Conservation (phyloP, 306 rosid genomes). For the Astragalus membranaceus region DNA sequence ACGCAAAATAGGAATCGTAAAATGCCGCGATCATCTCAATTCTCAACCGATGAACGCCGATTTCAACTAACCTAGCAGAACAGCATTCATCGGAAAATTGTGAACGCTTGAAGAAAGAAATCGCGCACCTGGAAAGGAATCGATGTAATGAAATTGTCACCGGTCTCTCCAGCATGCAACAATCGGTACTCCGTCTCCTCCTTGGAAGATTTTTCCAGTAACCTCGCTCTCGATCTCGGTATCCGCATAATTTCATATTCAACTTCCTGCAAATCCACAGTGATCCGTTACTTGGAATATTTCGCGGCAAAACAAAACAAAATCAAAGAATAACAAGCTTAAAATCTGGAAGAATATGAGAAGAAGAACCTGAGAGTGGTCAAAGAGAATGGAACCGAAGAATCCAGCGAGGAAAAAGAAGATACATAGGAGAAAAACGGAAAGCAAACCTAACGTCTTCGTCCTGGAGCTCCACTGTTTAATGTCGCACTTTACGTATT, state of each 20-base stretch:
- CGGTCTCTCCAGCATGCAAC: conserved; percentile 57
- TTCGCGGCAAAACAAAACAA: not conserved
- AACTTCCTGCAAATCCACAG: conserved; percentile 35
- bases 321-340: not conserved
- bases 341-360: not conserved
- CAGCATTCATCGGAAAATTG: not conserved
- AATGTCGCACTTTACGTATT: no score
- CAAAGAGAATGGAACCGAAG: conserved; percentile 42
- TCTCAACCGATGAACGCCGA: conserved; percentile 1
- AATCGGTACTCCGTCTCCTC: conserved; percentile 23
- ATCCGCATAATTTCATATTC: conserved; percentile 18
- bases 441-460: conserved; percentile 39
- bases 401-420: conserved; percentile 77
- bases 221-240: conserved; percentile 40
- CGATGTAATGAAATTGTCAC: conserved; percentile 61
- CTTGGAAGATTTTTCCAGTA: conserved; percentile 37
- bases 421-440: conserved; percentile 43
- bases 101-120: conserved; percentile 1
- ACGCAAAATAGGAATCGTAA: not conserved
- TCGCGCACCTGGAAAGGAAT: conserved; percentile 80
- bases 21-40: conserved; percentile 7
- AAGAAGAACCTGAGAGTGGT: conserved; percentile 32
- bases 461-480: no score
- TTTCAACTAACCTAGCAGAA: not conserved
- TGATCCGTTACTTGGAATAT: not conserved